Percentiles rank a stretch among this genome's conserved stretches.
phyloP scores from a whole-genome alignment of 2,329 filamentous ascomycete species.

The Diaporthe eres region DNA sequence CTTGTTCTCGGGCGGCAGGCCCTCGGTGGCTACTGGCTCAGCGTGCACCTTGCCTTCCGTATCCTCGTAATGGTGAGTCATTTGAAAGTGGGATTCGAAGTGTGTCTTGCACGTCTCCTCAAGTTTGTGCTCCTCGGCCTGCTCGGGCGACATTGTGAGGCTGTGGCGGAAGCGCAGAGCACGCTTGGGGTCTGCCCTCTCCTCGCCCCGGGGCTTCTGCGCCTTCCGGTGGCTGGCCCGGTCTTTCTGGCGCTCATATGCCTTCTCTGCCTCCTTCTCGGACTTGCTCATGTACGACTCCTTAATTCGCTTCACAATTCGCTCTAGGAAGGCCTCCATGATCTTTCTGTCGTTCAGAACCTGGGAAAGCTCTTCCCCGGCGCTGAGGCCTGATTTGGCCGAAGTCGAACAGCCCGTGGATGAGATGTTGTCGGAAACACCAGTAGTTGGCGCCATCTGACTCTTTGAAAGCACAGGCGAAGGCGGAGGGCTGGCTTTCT shows the following conservation, averaged over 20 bases:
- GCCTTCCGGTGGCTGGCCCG: not conserved
- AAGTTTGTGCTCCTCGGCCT: not conserved
- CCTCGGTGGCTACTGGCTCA: conserved; percentile 7
- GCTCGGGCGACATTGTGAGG: not conserved
- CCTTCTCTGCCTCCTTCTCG: conserved; percentile 17
- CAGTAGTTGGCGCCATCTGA: not conserved
- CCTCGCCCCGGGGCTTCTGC: not conserved
- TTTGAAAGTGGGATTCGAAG: conserved; percentile 1
- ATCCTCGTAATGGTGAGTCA: conserved; percentile 20
- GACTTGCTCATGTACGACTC: conserved; percentile 3
- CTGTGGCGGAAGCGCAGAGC: not conserved
- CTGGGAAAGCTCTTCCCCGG: conserved; percentile 2
- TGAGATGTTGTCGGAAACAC: too few species aligned
- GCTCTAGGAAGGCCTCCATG: conserved; percentile 7
- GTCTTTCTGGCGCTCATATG: not conserved
- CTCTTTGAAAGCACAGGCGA: not conserved
- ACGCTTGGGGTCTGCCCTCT: conserved; percentile 10
- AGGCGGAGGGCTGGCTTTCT: not conserved
- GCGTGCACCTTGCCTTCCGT: not conserved
- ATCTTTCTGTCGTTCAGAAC: conserved; percentile 21
- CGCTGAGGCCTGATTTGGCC: not conserved
- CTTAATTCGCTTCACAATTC: conserved; percentile 22
- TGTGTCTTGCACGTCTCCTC: not conserved
- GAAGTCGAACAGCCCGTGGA: not conserved
- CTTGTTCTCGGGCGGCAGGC: conserved; percentile 6